Evolutionary conservation across 78 protist species (phyloP).

Genomic region (Cavenderia fasciculata): DNA sequence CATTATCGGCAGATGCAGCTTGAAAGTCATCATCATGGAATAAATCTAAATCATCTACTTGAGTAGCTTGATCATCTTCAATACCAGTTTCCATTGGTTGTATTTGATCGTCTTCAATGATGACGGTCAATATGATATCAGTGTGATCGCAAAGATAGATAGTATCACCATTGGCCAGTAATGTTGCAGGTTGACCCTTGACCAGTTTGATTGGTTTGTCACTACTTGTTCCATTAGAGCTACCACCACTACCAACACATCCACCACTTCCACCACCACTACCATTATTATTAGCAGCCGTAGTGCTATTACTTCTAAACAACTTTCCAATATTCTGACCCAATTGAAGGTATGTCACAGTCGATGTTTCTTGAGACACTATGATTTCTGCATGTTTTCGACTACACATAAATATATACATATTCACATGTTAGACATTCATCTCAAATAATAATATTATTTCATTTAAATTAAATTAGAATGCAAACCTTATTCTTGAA

Average conservation of each 20-base stretch:
- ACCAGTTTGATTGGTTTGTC: not conserved
- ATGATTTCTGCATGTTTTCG: conserved; percentile 74
- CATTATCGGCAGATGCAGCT: too few species aligned
- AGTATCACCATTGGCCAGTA: not conserved
- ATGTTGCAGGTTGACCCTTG: not conserved
- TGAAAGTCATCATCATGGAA: too few species aligned
- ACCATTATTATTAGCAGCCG: not conserved
- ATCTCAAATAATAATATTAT: not conserved
- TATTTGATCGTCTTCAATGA: not conserved
- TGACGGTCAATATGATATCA: not conserved
- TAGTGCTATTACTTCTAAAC: not conserved
- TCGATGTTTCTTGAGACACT: conserved; percentile 21
- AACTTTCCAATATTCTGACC: conserved; percentile 28
- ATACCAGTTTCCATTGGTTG: not conserved
- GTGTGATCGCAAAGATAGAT: not conserved
- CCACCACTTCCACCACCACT: not conserved
- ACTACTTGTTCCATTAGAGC: not conserved
- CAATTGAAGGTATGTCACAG: conserved; percentile 44
- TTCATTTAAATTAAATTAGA: not conserved
- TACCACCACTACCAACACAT: not conserved
- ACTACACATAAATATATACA: not conserved
- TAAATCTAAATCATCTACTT: not conserved
- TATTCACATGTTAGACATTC: not conserved
- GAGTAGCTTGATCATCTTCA: conserved; percentile 20
- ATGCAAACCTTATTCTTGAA: conserved; percentile 36